These are phyloP conservation scores for Cutaneotrichosporon cavernicola DNA, from an alignment of 1,284 basidiomycete genomes.

Conservation along the genomic window DNA sequence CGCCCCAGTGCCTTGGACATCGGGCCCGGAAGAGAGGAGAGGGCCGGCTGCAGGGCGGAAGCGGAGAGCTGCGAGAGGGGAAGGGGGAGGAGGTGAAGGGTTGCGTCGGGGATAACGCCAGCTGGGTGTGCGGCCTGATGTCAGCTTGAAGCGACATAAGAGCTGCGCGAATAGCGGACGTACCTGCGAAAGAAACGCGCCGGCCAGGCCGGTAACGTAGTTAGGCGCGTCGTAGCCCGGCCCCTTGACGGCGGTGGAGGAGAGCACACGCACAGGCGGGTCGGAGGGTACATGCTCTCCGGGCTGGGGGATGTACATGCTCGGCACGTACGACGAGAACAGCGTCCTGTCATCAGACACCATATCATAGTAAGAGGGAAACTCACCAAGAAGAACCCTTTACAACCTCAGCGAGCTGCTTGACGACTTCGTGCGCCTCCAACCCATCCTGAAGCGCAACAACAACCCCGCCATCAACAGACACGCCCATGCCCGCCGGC, in stretches of 20 bases:
- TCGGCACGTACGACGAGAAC: constrained; percentile 42
- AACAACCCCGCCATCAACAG: constrained; percentile 20
- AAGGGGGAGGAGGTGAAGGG: constrained; percentile 37
- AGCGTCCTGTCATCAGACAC: constrained; percentile 34
- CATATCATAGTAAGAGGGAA: background rate
- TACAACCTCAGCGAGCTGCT: background rate
- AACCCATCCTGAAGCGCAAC: constrained; percentile 20
- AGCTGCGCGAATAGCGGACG: constrained; percentile 4
- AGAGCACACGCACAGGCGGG: constrained; percentile 37
- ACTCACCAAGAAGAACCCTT: constrained; percentile 19
- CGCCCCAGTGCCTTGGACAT: constrained; percentile 4
- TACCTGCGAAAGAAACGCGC: constrained; percentile 36
- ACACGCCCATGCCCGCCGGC: constrained; percentile 22
- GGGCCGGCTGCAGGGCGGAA: constrained; percentile 12
- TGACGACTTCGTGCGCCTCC: constrained; percentile 17
- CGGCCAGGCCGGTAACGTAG: constrained; percentile 42
- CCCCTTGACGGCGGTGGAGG: constrained; percentile 2
- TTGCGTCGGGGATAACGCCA: constrained; percentile 13
- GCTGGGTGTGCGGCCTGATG: constrained; percentile 35
- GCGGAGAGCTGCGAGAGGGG: constrained; percentile 34
- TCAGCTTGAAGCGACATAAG: constrained; percentile 12
- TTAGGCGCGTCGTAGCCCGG: constrained; percentile 40
- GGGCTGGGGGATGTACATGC: constrained; percentile 42
- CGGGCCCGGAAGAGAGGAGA: constrained; percentile 11
- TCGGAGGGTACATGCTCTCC: constrained; percentile 14